phyloP scores from a whole-genome alignment of 306 rosid genomes.

The Quercus alba region DNA sequence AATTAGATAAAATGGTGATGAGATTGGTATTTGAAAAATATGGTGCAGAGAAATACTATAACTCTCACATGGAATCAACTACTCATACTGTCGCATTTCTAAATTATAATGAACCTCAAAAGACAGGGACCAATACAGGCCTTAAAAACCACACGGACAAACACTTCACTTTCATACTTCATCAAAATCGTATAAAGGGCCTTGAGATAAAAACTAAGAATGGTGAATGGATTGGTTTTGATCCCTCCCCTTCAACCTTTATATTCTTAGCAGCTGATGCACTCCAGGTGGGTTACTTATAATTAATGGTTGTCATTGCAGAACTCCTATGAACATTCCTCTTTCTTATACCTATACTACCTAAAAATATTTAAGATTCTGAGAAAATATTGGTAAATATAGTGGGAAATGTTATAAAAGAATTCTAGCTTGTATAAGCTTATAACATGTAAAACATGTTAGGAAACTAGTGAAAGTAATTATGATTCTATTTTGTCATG shows the following conservation, averaged over 20 bases:
- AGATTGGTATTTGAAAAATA: constrained; percentile 21
- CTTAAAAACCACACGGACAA: constrained; percentile 2
- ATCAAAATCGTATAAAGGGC: constrained; percentile 15
- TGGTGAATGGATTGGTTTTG: constrained; percentile 13
- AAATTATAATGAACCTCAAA: not conserved
- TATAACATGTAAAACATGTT: no score
- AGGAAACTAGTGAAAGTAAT: no score
- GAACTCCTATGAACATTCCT: no score
- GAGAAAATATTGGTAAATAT: no score
- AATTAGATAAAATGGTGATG: constrained; percentile 11
- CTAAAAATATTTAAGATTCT: no score
- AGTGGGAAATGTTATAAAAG: no score
- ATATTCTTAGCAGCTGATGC: constrained; percentile 6
- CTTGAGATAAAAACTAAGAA: constrained; percentile 15
- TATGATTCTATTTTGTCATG: no score
- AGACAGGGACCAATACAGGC: not conserved
- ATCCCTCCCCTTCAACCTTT: constrained; percentile 13
- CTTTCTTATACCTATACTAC: no score
- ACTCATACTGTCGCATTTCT: not conserved
- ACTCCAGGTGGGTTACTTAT: not conserved
- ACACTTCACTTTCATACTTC: constrained; percentile 12
- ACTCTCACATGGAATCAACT: not conserved
- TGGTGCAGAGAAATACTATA: not conserved
- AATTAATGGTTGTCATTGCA: no score
- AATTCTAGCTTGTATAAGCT: no score